Conservation (phyloP, 2,329 filamentous ascomycete genomes). For the Alternaria hordeiaustralica region DNA sequence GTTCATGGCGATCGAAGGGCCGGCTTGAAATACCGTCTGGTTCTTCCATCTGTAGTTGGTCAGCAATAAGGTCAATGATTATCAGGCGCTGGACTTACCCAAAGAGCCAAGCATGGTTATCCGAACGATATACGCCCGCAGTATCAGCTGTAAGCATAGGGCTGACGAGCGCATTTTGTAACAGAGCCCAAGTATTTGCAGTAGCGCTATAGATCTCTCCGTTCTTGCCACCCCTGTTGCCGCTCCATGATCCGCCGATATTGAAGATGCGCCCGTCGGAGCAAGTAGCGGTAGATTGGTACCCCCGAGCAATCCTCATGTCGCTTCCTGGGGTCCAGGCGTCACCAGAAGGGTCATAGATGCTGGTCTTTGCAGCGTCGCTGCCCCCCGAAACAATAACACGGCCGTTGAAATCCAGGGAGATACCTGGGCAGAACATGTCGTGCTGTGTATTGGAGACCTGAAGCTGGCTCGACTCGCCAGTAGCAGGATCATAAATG, state of each 20-base stretch:
- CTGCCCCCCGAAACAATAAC: conserved; percentile 63
- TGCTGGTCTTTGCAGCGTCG: conserved; percentile 56
- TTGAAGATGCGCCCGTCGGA: conserved; percentile 64
- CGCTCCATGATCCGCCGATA: conserved; percentile 65
- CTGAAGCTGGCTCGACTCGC: conserved; percentile 27
- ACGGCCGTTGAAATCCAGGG: conserved; percentile 55
- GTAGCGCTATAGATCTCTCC: conserved; percentile 58
- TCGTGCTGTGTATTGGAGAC: conserved; percentile 57
- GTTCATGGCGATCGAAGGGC: conserved; percentile 62
- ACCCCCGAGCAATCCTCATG: conserved; percentile 67
- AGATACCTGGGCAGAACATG: conserved; percentile 66
- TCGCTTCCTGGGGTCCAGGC: conserved; percentile 56
- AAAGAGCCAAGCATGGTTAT: conserved; percentile 64
- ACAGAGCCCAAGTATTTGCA: conserved; percentile 55
- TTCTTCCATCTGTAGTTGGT: conserved; percentile 49
- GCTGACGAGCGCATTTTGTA: conserved; percentile 53
- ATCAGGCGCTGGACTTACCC: conserved; percentile 14
- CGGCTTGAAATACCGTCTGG: conserved; percentile 61
- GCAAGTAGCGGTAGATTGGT: conserved; percentile 58
- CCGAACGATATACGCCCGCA: conserved; percentile 53
- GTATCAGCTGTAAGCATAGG: conserved; percentile 60
- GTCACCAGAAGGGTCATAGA: conserved; percentile 50
- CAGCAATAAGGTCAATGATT: background rate
- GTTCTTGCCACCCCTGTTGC: conserved; percentile 59
- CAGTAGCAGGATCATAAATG: conserved; percentile 38